Percentiles rank a stretch among this genome's conserved stretches.
phyloP scores from a whole-genome alignment of 2,329 filamentous ascomycete species.

The Sclerotinia subarctica region DNA sequence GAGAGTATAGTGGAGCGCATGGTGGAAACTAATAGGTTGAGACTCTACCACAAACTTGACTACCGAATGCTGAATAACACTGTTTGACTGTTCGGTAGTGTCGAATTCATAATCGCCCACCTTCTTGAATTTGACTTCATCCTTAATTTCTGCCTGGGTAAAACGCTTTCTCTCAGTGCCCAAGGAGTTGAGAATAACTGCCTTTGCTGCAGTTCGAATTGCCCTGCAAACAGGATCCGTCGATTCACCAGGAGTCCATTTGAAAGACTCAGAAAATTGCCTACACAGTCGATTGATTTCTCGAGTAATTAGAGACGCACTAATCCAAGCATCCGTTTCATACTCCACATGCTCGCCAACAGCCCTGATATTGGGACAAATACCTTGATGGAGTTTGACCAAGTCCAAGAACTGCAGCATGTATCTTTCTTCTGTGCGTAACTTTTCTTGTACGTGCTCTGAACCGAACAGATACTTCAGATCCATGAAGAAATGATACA shows the following conservation, averaged over 20 bases:
- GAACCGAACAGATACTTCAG: slow-evolving; percentile 88
- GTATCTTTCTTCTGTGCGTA: slow-evolving; percentile 82
- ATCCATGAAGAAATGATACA: slow-evolving; percentile 98
- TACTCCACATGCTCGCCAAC: slow-evolving; percentile 97
- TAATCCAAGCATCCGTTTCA: slow-evolving; percentile 97
- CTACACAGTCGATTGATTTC: slow-evolving; percentile 93
- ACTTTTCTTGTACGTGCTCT: slow-evolving; percentile 78
- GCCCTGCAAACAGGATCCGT: slow-evolving; percentile 64
- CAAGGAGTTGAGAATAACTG: slow-evolving; percentile 83
- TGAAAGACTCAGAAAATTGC: slow-evolving; percentile 84
- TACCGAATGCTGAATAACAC: slow-evolving; percentile 54
- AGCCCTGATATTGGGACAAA: slow-evolving; percentile 89
- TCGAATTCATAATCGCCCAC: slow-evolving; percentile 80
- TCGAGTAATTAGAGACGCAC: slow-evolving; percentile 86
- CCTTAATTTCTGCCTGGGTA: slow-evolving; percentile 80
- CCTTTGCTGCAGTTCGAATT: slow-evolving; percentile 72
- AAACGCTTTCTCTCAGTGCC: slow-evolving; percentile 87
- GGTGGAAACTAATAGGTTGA: slow-evolving; percentile 93
- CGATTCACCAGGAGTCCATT: slow-evolving; percentile 62
- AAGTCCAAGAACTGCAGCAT: slow-evolving; percentile 92
- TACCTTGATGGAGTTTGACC: slow-evolving; percentile 93
- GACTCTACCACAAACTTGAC: slow-evolving; percentile 86
- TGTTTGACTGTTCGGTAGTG: slow-evolving; percentile 35
- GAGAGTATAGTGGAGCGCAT: slow-evolving; percentile 90
- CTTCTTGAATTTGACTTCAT: slow-evolving; percentile 78